Evolutionary conservation across 2,329 filamentous ascomycete species (phyloP).

Genomic region (Decorospora gaudefroyi): DNA sequence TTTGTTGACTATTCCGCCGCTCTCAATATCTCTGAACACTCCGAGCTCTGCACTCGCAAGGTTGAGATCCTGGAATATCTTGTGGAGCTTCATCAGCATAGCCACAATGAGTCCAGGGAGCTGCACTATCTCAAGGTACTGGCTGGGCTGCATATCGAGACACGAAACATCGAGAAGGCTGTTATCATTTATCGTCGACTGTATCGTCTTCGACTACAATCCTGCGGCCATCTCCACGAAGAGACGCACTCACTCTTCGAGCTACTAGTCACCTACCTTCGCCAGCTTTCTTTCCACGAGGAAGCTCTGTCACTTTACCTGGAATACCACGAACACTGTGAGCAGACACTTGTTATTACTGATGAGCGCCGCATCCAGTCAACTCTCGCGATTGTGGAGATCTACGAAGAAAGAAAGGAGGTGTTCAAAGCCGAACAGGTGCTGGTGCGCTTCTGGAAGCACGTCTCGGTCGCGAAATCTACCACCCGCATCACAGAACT

Average conservation of each 20-base stretch:
- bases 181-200: conserved; percentile 30
- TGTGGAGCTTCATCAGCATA: conserved; percentile 23
- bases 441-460: conserved; percentile 30
- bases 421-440: conserved; percentile 31
- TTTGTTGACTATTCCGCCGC: conserved; percentile 23
- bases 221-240: conserved; percentile 28
- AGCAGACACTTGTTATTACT: conserved; percentile 20
- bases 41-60: conserved; percentile 22
- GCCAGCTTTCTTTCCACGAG: conserved; percentile 23
- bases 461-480: conserved; percentile 17
- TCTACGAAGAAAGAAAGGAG: conserved; percentile 33
- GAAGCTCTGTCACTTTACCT: conserved; percentile 24
- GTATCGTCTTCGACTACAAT: conserved; percentile 25
- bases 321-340: conserved; percentile 25
- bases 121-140: conserved; percentile 29
- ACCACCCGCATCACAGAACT: conserved; percentile 23
- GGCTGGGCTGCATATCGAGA: conserved; percentile 31
- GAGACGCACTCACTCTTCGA: conserved; percentile 26
- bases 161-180: conserved; percentile 26
- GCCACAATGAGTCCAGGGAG: conserved; percentile 18
- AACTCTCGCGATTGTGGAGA: conserved; percentile 20
- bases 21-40: conserved; percentile 15
- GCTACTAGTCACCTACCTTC: conserved; percentile 25
- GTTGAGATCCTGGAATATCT: conserved; percentile 32
- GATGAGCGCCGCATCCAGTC: conserved; percentile 28